Percentiles rank a stretch among this genome's conserved stretches.
Evolutionary conservation across 2,329 filamentous ascomycete species (phyloP).

Genomic region (Bipolaris victoriae): DNA sequence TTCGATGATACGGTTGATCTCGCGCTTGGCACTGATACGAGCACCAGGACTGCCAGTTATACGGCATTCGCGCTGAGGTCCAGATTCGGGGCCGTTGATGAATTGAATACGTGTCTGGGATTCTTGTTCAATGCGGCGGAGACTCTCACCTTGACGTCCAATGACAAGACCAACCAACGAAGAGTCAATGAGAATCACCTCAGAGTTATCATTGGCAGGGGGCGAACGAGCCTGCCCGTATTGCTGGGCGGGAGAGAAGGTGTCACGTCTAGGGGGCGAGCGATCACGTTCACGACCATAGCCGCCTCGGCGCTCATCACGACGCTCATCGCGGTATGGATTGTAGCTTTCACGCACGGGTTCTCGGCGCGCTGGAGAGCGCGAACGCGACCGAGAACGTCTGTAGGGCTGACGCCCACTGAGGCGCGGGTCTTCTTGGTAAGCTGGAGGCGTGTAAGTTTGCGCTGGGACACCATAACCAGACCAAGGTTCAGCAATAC

Average conservation of each 20-base stretch:
- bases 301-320: constrained; percentile 66
- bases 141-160: constrained; percentile 85
- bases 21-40: constrained; percentile 77
- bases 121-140: constrained; percentile 82
- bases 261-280: constrained; percentile 65
- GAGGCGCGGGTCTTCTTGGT: constrained; percentile 56
- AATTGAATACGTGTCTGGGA: constrained; percentile 88
- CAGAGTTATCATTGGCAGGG: constrained; percentile 71
- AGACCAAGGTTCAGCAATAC: constrained; percentile 55
- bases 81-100: constrained; percentile 75
- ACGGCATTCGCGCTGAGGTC: constrained; percentile 80
- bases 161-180: constrained; percentile 89
- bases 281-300: constrained; percentile 76
- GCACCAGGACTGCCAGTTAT: constrained; percentile 76
- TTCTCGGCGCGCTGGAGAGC: constrained; percentile 65
- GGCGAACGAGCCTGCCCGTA: constrained; percentile 64
- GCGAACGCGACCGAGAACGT: constrained; percentile 74
- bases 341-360: constrained; percentile 77
- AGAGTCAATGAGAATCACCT: constrained; percentile 86
- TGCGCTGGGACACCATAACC: constrained; percentile 33
- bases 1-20: constrained; percentile 87
- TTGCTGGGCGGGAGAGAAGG: constrained; percentile 66
- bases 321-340: constrained; percentile 84
- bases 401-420: constrained; percentile 61
- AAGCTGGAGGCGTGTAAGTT: constrained; percentile 46